Evolutionary conservation across 441 rosid species (phyloP).

Genomic region (Populus hybrid): DNA sequence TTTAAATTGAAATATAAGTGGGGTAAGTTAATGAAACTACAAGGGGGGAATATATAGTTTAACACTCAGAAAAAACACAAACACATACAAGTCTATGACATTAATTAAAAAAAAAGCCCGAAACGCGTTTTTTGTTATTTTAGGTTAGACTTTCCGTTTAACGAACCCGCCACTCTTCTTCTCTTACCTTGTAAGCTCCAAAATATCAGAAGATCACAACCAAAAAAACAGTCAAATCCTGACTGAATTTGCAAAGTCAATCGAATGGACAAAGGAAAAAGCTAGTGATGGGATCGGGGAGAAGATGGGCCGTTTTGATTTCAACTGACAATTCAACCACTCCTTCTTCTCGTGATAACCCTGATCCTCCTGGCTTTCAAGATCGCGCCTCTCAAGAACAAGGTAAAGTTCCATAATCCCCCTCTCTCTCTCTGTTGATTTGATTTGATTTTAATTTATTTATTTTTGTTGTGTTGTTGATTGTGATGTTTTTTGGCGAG

Average conservation of each 20-base stretch:
- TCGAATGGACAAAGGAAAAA: constrained; percentile 90
- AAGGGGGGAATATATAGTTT: no score
- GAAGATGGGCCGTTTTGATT: constrained; percentile 97
- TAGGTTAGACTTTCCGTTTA: no score
- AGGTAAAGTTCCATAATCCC: constrained; percentile 25
- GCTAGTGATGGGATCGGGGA: constrained; percentile 83
- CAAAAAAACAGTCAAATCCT: background rate
- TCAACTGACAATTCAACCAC: constrained; percentile 75
- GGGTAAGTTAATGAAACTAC: no score
- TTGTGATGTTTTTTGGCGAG: constrained; percentile 29
- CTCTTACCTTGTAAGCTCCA: background rate
- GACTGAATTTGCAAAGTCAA: background rate
- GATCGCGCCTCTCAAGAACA: constrained; percentile 81
- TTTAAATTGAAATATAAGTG: no score
- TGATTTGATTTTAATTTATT: no score
- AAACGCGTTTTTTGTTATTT: no score
- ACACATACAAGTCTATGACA: no score
- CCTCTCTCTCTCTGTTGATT: background rate
- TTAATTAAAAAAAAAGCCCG: no score
- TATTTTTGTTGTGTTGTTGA: background rate
- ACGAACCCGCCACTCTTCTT: background rate
- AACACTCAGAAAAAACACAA: no score
- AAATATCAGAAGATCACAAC: background rate
- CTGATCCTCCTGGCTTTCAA: constrained; percentile 93
- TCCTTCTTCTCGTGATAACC: constrained; percentile 78